Conservation (phyloP, 164 flowering plant genomes). For the Piper betle region DNA sequence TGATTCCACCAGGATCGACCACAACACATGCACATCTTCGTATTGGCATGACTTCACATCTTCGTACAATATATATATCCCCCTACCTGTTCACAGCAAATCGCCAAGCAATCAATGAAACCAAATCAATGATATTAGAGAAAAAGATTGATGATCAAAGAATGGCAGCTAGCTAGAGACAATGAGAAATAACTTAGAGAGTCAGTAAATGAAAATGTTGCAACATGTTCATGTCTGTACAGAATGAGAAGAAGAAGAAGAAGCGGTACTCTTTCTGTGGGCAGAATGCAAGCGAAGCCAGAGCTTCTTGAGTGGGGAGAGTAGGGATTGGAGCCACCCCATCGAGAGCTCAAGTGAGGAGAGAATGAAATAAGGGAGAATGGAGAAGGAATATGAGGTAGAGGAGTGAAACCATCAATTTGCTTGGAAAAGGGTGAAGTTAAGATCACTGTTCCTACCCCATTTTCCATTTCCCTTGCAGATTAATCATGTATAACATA, state of each 20-base stretch:
- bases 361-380: slow-evolving; percentile 15
- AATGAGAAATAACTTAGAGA: too few species aligned
- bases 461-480: slow-evolving; percentile 12
- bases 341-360: slow-evolving; percentile 27
- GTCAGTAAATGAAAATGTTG: too few species aligned
- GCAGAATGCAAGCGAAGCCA: slow-evolving; percentile 42
- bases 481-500: slow-evolving; percentile 12
- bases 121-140: too few species aligned
- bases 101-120: too few species aligned
- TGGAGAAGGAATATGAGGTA: slow-evolving; percentile 1
- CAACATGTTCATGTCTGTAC: too few species aligned
- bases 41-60: slow-evolving; percentile 91
- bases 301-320: slow-evolving; percentile 55
- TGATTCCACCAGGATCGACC: slow-evolving; percentile 93
- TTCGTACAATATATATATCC: slow-evolving; percentile 86
- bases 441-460: slow-evolving; percentile 9
- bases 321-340: slow-evolving; percentile 54
- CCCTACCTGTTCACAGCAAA: slow-evolving; percentile 50
- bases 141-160: too few species aligned
- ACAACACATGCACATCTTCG: slow-evolving; percentile 91
- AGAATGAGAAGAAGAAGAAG: too few species aligned
- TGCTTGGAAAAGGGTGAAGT: slow-evolving; percentile 24
- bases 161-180: too few species aligned
- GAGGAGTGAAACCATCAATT: slow-evolving; percentile 5
- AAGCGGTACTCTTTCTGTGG: slow-evolving; percentile 22